Base-by-base conservation (phyloP, 2,329 filamentous ascomycete genomes). In the Fonsecaea pugnacius region DNA sequence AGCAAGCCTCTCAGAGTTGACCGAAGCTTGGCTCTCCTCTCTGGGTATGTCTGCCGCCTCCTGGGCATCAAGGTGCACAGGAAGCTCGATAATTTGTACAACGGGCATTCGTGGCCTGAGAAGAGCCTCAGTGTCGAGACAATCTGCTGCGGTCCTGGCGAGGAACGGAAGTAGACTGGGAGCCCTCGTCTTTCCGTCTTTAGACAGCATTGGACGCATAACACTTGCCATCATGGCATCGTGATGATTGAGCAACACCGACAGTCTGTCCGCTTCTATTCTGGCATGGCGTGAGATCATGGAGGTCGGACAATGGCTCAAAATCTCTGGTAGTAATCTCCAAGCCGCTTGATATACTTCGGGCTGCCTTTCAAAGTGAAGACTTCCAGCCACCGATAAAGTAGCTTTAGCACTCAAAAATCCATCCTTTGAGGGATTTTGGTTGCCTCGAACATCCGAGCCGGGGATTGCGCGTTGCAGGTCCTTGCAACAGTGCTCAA, bases 121-220 rank as follows among this genome's bases (percentile, higher is more conserved):
- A 62, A 97, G 75, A 9, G 90, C 84, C 76, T 97, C 93, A 1
- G 95, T 85, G 10, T 62, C 60, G 21, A 63, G 52, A 50, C 46
- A 62, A 16, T 84, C 84, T 62, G 85, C 75, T 0, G 87, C 82
- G 71, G 87, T 91, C 57, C 85, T 83, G 7, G 87, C 85, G 30
- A 97, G 79, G 71, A 96, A 90, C 0, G 94, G 93, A 54, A 96
- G 77, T 54, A 96, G 89, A 74, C 89, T 95, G 32, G 90, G 83
- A 65, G 87, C 85, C 58, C 86, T 84, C 43, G 78, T 80, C 68
- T 86, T 81, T 48, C 88, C 85, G 73, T 87, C 83, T 72, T 85
- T 80, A 72, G 87, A 81, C 67, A 87, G 79, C 75, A 88, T 86
- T 0, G 92, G 91, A 75, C 95, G 92, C 64, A 97, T 80, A 12